A percentile compares a stretch with the other conserved stretches of the same genome.
Evolutionary conservation across 2,329 filamentous ascomycete species (phyloP).

Genomic region (Fusarium camptoceras): DNA sequence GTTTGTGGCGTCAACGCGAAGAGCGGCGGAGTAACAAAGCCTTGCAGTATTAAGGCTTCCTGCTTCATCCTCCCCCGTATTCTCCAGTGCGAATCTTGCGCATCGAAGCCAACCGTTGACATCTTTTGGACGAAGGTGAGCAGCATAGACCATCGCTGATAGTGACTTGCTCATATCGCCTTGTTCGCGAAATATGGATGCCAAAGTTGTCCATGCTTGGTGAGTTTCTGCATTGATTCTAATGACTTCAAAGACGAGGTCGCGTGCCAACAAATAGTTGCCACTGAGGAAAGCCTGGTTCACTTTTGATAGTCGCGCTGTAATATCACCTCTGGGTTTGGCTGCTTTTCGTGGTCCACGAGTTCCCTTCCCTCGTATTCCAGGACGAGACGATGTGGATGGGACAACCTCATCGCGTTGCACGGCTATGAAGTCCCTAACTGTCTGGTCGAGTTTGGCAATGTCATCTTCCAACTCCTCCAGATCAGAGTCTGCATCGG

Average conservation of each 20-base stretch:
- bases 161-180: conserved; percentile 68
- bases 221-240: conserved; percentile 76
- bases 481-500: conserved; percentile 59
- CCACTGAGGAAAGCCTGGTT: conserved; percentile 74
- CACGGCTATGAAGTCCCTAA: conserved; percentile 55
- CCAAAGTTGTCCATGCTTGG: conserved; percentile 72
- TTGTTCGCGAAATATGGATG: conserved; percentile 70
- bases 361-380: conserved; percentile 47
- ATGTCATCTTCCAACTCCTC: conserved; percentile 59
- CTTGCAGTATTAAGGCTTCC: conserved; percentile 65
- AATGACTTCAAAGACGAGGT: conserved; percentile 71
- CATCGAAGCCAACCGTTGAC: conserved; percentile 69
- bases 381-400: conserved; percentile 35
- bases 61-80: conserved; percentile 60
- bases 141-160: conserved; percentile 70
- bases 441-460: conserved; percentile 57
- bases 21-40: conserved; percentile 69
- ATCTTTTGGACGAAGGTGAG: conserved; percentile 71
- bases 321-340: conserved; percentile 78
- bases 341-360: conserved; percentile 69
- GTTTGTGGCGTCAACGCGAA: conserved; percentile 68
- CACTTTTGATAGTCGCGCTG: conserved; percentile 72
- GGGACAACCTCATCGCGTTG: conserved; percentile 49
- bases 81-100: conserved; percentile 67
- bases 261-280: conserved; percentile 69